These are phyloP conservation scores for Deakozyma indianensis DNA, from an alignment of 805 yeast species.

Conservation along the genomic window DNA sequence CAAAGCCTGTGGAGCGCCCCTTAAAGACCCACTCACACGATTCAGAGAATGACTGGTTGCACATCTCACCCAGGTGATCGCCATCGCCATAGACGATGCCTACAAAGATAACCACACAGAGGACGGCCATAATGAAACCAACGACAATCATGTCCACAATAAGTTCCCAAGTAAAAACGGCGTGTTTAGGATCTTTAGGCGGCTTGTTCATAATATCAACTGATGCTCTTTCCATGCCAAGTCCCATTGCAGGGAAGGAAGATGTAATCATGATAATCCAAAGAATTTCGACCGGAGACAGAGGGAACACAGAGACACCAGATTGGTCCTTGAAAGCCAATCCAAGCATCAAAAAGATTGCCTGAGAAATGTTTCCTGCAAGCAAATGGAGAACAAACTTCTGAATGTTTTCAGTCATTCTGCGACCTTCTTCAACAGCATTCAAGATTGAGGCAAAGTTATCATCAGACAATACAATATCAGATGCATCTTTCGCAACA, in stretches of 20 bases:
- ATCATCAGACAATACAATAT: conserved; percentile 61
- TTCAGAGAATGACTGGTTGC: conserved; percentile 37
- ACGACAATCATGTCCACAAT: conserved; percentile 55
- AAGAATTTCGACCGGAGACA: conserved; percentile 65
- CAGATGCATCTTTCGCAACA: conserved; percentile 76
- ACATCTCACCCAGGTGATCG: conserved; percentile 48
- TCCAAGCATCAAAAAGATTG: conserved; percentile 53
- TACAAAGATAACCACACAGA: conserved; percentile 55
- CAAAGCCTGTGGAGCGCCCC: conserved; percentile 67
- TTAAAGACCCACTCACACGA: conserved; percentile 51
- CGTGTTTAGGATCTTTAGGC: conserved; percentile 41
- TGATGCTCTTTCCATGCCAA: conserved; percentile 53
- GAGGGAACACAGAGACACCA: conserved; percentile 64
- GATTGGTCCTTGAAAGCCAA: conserved; percentile 51
- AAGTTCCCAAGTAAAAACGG: conserved; percentile 53
- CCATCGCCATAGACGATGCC: conserved; percentile 56
- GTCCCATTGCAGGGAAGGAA: conserved; percentile 75
- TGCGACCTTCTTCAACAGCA: conserved; percentile 68
- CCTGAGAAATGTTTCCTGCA: conserved; percentile 63
- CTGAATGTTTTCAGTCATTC: conserved; percentile 67
- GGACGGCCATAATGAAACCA: conserved; percentile 59
- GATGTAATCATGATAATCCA: conserved; percentile 72
- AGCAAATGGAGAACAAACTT: conserved; percentile 62
- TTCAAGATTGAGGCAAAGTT: conserved; percentile 67
- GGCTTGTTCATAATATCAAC: conserved; percentile 50